These are phyloP conservation scores for Starmerella potacharoeniae DNA, from an alignment of 805 yeast genomes.

Conservation along the genomic window DNA sequence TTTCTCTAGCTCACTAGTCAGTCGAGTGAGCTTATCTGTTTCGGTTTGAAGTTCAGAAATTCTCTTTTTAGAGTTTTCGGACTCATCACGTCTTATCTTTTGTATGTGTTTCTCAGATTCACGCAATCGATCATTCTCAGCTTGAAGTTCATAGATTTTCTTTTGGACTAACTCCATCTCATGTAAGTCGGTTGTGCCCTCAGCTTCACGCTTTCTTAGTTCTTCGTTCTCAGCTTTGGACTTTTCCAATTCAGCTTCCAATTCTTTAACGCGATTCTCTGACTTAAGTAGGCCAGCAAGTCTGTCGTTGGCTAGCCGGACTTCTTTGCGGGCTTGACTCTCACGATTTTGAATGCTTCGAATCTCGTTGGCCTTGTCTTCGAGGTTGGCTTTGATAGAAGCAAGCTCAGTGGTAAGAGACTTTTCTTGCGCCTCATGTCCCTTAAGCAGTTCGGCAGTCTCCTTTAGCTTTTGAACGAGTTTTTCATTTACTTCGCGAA, in stretches of 20 bases:
- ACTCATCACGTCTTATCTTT: not conserved
- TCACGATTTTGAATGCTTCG: conserved; percentile 6
- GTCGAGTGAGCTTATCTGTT: not conserved
- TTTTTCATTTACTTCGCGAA: conserved; percentile 31
- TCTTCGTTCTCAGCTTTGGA: not conserved
- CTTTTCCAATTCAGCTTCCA: not conserved
- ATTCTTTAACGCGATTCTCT: not conserved
- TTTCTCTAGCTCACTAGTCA: conserved; percentile 1
- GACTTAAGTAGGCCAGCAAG: not conserved
- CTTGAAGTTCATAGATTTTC: not conserved
- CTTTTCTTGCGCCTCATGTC: conserved; percentile 20
- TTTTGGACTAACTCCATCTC: not conserved
- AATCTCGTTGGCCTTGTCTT: conserved; percentile 6
- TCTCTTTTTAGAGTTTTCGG: not conserved
- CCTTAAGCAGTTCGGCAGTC: conserved; percentile 18
- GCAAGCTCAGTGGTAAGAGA: conserved; percentile 10
- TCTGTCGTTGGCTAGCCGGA: conserved; percentile 2
- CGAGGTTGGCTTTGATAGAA: conserved; percentile 6
- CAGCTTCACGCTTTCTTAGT: not conserved
- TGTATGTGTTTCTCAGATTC: not conserved
- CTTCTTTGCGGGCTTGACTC: conserved; percentile 9
- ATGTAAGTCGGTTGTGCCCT: not conserved
- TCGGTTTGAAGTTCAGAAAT: not conserved
- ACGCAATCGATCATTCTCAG: not conserved
- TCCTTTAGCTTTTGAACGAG: conserved; percentile 35